Evolutionary conservation across 2,329 filamentous ascomycete species (phyloP), one percentile per base, ranked within the genome.

Genomic region (Penicillium decumbens): DNA sequence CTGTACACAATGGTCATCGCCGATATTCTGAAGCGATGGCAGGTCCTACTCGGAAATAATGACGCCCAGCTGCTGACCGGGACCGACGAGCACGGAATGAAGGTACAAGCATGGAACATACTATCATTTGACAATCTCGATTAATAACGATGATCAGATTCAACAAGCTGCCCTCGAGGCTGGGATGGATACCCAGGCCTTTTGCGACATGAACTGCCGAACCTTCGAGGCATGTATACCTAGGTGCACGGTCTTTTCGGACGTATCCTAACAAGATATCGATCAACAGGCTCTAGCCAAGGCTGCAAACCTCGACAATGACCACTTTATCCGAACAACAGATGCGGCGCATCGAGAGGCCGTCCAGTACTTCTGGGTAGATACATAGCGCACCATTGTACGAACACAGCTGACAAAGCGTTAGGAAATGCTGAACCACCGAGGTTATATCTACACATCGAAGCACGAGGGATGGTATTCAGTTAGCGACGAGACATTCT

Each of bases 1-100:
- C 78, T 98, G 52, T 97, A 95, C 70, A 89, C 87, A 37, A 91
- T 97, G 83, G 79, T 97, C 62, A 80, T 98, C 39, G 80, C 89
- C 56, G 93, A 98, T 71, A 85, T 95, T 45, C 75, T 95, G 59
- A 98, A 97, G 72, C 81, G 93, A 72, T 98, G 90, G 89, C 83
- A 95, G 66, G 75, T 82, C 28, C 78, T 98, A 44, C 82, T 85
- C 52, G 88, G 88, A 32, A 74, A 82, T 27, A 73, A 55, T 5
- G 63, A 78, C 41, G 86, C 91, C 3, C 78, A 89, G 55, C 75
- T 98, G 12, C 85, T 87, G 61, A 98, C 93, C 1, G 93, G 93
- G 50, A 97, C 91, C 30, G 93, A 98, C 68, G 93, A 98, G 71
- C 92, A 98, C 75, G 93, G 93, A 38, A 87, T 96, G 81, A 98